phyloP scores from a whole-genome alignment of 805 yeast species.

The Cyberlindnera meyerae region DNA sequence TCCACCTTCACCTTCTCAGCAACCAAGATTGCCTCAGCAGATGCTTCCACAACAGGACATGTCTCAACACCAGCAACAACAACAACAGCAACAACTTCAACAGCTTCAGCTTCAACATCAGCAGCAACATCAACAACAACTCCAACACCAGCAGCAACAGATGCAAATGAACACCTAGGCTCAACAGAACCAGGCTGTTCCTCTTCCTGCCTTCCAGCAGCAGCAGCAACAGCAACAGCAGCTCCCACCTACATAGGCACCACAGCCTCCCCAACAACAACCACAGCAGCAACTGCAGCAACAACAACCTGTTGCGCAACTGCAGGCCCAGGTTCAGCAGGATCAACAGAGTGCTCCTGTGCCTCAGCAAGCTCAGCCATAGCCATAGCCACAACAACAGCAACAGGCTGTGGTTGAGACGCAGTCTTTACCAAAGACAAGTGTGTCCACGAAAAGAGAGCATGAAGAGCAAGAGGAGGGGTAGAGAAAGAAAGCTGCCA shows the following conservation, averaged over 20 bases:
- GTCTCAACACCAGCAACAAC: slow-evolving; percentile 21
- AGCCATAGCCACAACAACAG: too few species aligned
- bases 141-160: too few species aligned
- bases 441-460: slow-evolving; percentile 14
- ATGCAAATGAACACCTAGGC: neutral
- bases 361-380: slow-evolving; percentile 13
- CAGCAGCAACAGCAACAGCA: slow-evolving; percentile 20
- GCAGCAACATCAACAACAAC: slow-evolving; percentile 8
- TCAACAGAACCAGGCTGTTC: slow-evolving; percentile 1
- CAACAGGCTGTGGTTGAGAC: too few species aligned
- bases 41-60: slow-evolving; percentile 43
- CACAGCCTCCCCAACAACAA: slow-evolving; percentile 3
- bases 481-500: slow-evolving; percentile 10
- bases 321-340: too few species aligned
- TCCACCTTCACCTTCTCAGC: slow-evolving; percentile 56
- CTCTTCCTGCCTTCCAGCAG: slow-evolving; percentile 3
- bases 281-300: slow-evolving; percentile 1
- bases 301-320: too few species aligned
- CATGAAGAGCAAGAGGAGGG: slow-evolving; percentile 12
- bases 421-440: slow-evolving; percentile 5
- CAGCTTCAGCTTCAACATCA: slow-evolving; percentile 24
- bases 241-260: slow-evolving; percentile 2
- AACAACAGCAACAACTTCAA: slow-evolving; percentile 19
- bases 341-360: too few species aligned
- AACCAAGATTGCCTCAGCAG: slow-evolving; percentile 57